Evolutionary conservation across 495 filamentous ascomycete species (phyloP), one percentile per base, ranked within the genome.

Genomic region (Usnea hakonensis): DNA sequence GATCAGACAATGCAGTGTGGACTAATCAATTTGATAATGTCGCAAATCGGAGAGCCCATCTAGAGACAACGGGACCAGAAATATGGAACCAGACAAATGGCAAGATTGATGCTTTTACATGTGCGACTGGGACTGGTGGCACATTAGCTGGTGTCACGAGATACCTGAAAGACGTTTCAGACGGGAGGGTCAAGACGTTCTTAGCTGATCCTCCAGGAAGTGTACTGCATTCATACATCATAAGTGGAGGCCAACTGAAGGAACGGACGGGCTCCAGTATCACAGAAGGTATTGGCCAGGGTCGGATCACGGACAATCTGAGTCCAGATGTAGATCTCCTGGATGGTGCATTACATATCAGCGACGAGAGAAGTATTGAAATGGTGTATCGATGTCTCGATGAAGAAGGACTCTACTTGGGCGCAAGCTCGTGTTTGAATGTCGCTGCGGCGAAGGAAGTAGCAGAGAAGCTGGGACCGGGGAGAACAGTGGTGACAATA

Each of bases 21-120:
- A 98, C 94, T 33, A 94, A 98, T 76, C 94, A 98, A 73, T 98
- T 98, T 77, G 94, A 98, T 71, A 98, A 98, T 77, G 83, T 78
- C 37, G 94, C 95, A 58, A 98, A 98, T 74, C 84, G 95, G 35
- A 85, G 88, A 71, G 93, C 93, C 32, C 94, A 98, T 70, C 86
- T 98, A 68, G 94, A 96, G 77, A 97, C 93, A 0, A 98, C 94
- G 2, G 94, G 94, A 0, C 94, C 94, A 2, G 94, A 98, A 73
- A 91, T 98, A 71, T 98, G 94, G 94, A 73, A 84, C n/a, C 94
- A 98, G 79, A 96, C 93, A 1, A 75, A 73, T 1, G 93, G 95
- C 26, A 87, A 87, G 60, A 71, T 98, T 46, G 91, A 97, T 74
- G 94, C 90, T 1, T 98, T 98, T 70, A 96, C 90, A 17, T 97